Evolutionary conservation across 2,329 filamentous ascomycete species (phyloP), one percentile per base, ranked within the genome.

Genomic region (Penicillium sp.): DNA sequence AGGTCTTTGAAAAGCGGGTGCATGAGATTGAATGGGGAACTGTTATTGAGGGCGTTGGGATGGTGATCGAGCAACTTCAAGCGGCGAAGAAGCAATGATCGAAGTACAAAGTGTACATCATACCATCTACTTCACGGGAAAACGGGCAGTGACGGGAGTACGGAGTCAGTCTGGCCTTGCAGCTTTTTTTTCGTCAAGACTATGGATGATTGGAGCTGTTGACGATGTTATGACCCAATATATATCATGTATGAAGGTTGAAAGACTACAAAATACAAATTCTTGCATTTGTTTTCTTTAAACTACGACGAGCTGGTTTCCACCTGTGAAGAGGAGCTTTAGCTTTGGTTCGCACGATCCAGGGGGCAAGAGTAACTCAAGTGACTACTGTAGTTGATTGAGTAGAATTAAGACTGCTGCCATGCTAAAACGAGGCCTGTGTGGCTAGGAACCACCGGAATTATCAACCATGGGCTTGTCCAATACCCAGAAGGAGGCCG

Each of bases 21-120:
- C 92, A 97, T 76, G 77, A 77, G 22, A 82, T 87, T 33, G 93
- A 97, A 80, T 92, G 94, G 80, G 82, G 84, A 64, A 78, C 93
- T 66, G 92, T 97, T 69, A 88, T 96, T 30, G 85, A 91, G 70
- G 93, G 91, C 1, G 88, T 79, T 37, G 68, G 70, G 46, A 69
- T 76, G 54, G 71, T 76, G 25, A 71, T 77, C 35, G 63, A 72
- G 48, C 71, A 76, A 55, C 64, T 78, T 26, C 51, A 53, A 40
- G 58, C 62, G 37, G 66, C 68, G 43, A 68, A 65, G 25, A 70
- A 68, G 45, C 58, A 67, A 59, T 58, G 55, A 48, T 55, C 10
- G 22, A 37, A 26, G 8, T 26, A 3, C 51, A 22, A 26, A 13
- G 19, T 53, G 22, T 10, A 30, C 13, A 53, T 8, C 22, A 26